A percentile compares a stretch with the other conserved stretches of the same genome.
Evolutionary conservation across 257 asterid genomes (phyloP).

Genomic region (Gentiana straminea): DNA sequence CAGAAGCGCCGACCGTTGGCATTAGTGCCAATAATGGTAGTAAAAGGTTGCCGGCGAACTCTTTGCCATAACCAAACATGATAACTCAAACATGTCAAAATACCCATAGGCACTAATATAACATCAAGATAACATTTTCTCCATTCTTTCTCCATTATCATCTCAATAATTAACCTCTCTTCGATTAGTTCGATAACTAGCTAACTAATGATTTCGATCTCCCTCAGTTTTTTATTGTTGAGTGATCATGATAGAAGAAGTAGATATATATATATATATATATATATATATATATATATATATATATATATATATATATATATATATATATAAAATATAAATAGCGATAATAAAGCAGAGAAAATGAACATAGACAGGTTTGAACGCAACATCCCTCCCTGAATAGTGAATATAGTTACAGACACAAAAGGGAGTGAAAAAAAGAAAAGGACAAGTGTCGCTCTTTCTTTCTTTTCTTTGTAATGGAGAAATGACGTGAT

Average conservation of each 20-base stretch:
- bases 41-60: conserved; percentile 55
- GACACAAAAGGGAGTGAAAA: too few relatives aligned
- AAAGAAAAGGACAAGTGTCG: too few relatives aligned
- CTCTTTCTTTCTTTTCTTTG: too few relatives aligned
- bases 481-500: too few relatives aligned
- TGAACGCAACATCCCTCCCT: conserved; percentile 10
- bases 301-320: too few relatives aligned
- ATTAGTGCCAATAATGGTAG: conserved; percentile 65
- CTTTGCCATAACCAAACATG: neutral
- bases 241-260: too few relatives aligned
- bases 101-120: conserved; percentile 65
- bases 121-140: conserved; percentile 58
- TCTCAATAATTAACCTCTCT: neutral
- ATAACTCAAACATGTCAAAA: conserved; percentile 20
- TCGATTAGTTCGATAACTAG: too few relatives aligned
- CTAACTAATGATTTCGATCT: neutral
- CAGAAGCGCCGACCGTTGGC: conserved; percentile 66
- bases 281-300: too few relatives aligned
- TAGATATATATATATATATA: too few relatives aligned
- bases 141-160: conserved; percentile 55
- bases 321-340: too few relatives aligned
- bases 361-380: conserved; percentile 15
- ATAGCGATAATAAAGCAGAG: neutral
- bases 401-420: too few relatives aligned
- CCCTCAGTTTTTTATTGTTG: neutral